Evolutionary conservation across 768 basidiomycete species (phyloP), one percentile per base, ranked within the genome.

Genomic region (Naganishia friedmannii): DNA sequence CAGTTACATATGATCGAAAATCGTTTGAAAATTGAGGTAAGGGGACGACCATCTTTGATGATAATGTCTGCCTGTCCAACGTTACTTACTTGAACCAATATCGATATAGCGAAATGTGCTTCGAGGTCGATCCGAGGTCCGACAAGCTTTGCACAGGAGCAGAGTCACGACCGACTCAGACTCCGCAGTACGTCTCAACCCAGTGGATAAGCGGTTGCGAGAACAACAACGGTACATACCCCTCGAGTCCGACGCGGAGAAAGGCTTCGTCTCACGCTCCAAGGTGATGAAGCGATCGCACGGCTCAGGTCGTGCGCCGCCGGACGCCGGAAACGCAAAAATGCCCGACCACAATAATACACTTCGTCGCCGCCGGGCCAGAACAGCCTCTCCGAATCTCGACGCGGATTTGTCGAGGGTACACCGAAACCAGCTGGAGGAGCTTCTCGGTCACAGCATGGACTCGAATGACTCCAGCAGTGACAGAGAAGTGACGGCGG

Each of bases 1-100:
- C 74, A 94, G 93, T 82, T 96, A 17, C 92, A 92, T 75, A 97
- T 98, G 87, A 91, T 97, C 70, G 88, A 89, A 77, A 97, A 98
- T 79, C 86, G 95, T n/a, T 85, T 87, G 73, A 75, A 73, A 9
- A 77, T 81, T 23, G 80, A 81, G 75, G 79, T 80, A 48, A 69
- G 76, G 54, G 28, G 3, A 23, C n/a, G 10, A 17, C 13, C 31
- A 13, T n/a, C 26, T 28, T n/a, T n/a, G n/a, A n/a, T n/a, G n/a
- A n/a, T n/a, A n/a, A n/a, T n/a, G n/a, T n/a, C n/a, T n/a, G n/a
- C n/a, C n/a, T n/a, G n/a, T n/a, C n/a, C n/a, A n/a, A n/a, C n/a
- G 42, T 42, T 15, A 65, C 76, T 76, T 66, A 76, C 66, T 46
- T 0, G 7, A 10, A 31, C 53, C 26, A 45, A 86, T 51, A 8